Percentiles rank a stretch among this genome's conserved stretches.
Evolutionary conservation across 192 early-diverging fungal species (phyloP).

Genomic region (Globomyces pollinis-pini): DNA sequence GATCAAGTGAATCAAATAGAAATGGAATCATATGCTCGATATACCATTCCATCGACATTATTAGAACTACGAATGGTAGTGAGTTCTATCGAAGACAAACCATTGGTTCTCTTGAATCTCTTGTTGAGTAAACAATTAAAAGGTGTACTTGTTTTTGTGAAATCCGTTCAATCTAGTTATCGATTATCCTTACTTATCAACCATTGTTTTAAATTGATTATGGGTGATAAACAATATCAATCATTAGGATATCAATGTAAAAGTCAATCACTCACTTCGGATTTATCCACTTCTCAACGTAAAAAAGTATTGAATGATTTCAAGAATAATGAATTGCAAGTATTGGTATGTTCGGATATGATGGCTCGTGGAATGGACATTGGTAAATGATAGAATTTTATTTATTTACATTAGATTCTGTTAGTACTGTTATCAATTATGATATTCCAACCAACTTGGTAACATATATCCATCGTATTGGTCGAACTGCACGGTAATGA

Average conservation of each 20-base stretch:
- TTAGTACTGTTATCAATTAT: constrained; percentile 82
- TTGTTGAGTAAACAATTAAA: constrained; percentile 55
- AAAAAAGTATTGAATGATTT: constrained; percentile 21
- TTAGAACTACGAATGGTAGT: constrained; percentile 67
- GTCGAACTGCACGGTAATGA: constrained; percentile 88
- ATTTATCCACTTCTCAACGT: constrained; percentile 18
- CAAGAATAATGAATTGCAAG: constrained; percentile 4
- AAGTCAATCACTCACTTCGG: constrained; percentile 26
- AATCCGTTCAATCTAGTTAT: constrained; percentile 84
- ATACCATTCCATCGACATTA: constrained; percentile 45
- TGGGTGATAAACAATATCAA: not conserved
- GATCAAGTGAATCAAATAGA: too few species aligned
- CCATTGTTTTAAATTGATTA: too few species aligned
- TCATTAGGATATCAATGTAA: not conserved
- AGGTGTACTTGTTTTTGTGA: constrained; percentile 72
- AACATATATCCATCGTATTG: constrained; percentile 93
- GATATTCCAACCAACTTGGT: constrained; percentile 78
- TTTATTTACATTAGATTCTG: too few species aligned
- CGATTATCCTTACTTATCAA: constrained; percentile 45
- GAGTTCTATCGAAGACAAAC: constrained; percentile 61
- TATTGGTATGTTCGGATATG: constrained; percentile 78
- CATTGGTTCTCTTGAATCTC: constrained; percentile 76
- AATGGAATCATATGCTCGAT: constrained; percentile 17
- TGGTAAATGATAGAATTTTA: constrained; percentile 27
- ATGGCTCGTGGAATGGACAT: constrained; percentile 92